These are phyloP conservation scores for Russula dissimulans DNA, from an alignment of 768 basidiomycete genomes.

Conservation along the genomic window DNA sequence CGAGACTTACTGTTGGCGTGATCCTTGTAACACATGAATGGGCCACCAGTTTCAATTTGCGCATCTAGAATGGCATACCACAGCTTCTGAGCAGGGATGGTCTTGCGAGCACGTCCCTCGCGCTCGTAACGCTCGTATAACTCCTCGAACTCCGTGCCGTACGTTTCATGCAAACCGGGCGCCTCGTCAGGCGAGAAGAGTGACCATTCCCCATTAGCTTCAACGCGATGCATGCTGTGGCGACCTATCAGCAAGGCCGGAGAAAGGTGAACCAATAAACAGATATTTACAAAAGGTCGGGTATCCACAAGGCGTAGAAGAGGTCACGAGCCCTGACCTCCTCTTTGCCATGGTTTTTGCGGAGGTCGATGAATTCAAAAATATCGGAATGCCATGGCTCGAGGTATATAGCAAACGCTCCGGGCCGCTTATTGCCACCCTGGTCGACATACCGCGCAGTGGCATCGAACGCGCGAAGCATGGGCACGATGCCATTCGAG, in stretches of 20 bases:
- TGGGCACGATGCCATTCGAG: constrained; percentile 97
- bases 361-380: constrained; percentile 93
- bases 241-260: not conserved
- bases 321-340: constrained; percentile 93
- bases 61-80: constrained; percentile 97
- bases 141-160: constrained; percentile 82
- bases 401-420: constrained; percentile 96
- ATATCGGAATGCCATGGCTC: constrained; percentile 99
- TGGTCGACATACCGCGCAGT: constrained; percentile 99
- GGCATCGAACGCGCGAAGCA: constrained; percentile 96
- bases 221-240: constrained; percentile 91
- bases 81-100: constrained; percentile 89
- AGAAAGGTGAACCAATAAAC: not conserved
- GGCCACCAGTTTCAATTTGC: constrained; percentile 97
- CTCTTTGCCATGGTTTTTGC: constrained; percentile 99
- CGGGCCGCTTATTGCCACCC: constrained; percentile 98
- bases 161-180: constrained; percentile 78
- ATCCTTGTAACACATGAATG: constrained; percentile 99
- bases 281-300: constrained; percentile 78
- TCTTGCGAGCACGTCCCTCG: constrained; percentile 79
- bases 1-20: constrained; percentile 69
- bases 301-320: constrained; percentile 97
- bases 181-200: constrained; percentile 98
- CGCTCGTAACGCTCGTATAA: constrained; percentile 82
- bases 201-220: constrained; percentile 83